Evolutionary conservation across 208 protist genomes (phyloP), one percentile per base, ranked within the genome.

Genomic region (Phytomonas sp.): DNA sequence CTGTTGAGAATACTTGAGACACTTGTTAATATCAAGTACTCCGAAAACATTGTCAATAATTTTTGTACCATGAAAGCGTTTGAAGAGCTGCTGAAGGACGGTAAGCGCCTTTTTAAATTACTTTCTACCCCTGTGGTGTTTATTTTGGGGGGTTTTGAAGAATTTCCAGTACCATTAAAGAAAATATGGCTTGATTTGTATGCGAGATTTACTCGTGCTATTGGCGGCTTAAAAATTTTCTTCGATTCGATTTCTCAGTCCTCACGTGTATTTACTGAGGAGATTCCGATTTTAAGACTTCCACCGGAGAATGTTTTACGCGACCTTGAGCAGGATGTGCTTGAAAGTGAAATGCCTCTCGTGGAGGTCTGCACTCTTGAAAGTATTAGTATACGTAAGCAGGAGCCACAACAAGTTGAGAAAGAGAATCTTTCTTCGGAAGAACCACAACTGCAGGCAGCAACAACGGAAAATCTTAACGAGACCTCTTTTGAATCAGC

Each of bases 61-160:
- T 94, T 88, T 70, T 87, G 81, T 72, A 88, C 88, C 0, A 70
- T 91, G 59, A 81, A 88, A 69, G 85, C 88, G 9, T 87, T 87
- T 71, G 78, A 90, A 46, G 74, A 76, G 6, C 9, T 94, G 28
- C 59, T 94, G 8, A 61, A 73, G 20, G 88, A 94, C 36, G 83
- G 79, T 0, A 94, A 94, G 62, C 69, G 53, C 6, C 62, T 91
- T 0, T 92, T 88, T 68, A 77, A 90, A 61, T 53, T 86, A 2
- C 77, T 91, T 36, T 85, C 88, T 5, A 84, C 84, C 33, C 74
- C 82, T n/a, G 63, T 85, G 20, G 76, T 91, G 31, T 87, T 81
- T 46, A 67, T 90, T 17, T 75, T 94, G 34, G 77, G 86, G 36
- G 78, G 77, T 4, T 94, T 94, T 51, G 71, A 71, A 60, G 77